Evolutionary conservation across 2,329 filamentous ascomycete species (phyloP).

Genomic region (Aspergillaceae sp.): DNA sequence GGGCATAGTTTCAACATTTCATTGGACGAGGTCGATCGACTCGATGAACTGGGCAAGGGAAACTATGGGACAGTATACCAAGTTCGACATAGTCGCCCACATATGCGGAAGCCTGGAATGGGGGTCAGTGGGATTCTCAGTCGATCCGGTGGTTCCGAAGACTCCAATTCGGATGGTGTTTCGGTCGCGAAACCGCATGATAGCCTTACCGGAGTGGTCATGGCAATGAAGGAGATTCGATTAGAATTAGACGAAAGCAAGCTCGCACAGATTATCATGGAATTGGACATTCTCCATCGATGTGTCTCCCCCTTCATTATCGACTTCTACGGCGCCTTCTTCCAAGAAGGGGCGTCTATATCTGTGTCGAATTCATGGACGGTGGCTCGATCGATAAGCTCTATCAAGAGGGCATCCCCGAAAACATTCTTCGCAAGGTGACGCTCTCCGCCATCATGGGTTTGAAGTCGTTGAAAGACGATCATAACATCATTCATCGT

Average conservation of each 20-base stretch:
- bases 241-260: conserved; percentile 94
- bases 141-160: conserved; percentile 19
- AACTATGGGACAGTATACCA: conserved; percentile 99
- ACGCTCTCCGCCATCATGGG: conserved; percentile 84
- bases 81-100: conserved; percentile 72
- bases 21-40: conserved; percentile 84
- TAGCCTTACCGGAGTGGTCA: conserved; percentile 57
- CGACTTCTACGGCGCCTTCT: conserved; percentile 97
- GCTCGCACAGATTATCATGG: conserved; percentile 94
- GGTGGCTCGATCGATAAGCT: conserved; percentile 95
- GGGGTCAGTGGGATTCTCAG: conserved; percentile 53
- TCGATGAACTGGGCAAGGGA: conserved; percentile 91
- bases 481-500: conserved; percentile 97
- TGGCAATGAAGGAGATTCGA: conserved; percentile 99
- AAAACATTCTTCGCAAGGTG: conserved; percentile 80
- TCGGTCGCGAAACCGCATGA: conserved; percentile 13
- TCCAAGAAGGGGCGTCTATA: conserved; percentile 99
- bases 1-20: conserved; percentile 90
- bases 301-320: conserved; percentile 95
- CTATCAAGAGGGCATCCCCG: conserved; percentile 82
- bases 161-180: conserved; percentile 8
- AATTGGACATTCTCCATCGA: conserved; percentile 89
- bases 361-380: conserved; percentile 99
- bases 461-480: conserved; percentile 86
- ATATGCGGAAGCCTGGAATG: conserved; percentile 51